Evolutionary conservation across 345 rosid species (phyloP), one percentile per base, ranked within the genome.

Genomic region (Salix udensis): DNA sequence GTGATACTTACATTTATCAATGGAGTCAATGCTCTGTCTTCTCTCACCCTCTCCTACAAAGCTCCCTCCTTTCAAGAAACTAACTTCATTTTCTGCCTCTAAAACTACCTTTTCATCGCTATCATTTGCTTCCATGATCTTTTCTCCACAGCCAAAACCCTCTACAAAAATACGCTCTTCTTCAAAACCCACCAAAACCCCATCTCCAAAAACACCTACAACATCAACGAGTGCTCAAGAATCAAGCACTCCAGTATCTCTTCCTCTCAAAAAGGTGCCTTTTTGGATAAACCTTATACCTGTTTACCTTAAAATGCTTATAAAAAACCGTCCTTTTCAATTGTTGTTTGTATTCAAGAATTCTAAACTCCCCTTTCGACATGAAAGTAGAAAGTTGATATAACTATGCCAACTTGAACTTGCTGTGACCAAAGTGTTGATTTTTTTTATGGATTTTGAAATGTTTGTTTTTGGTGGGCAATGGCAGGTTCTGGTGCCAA

Each of bases 401-500:
- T 46, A 12, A 13, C 50, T 46, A 46, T 46, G 50, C 50, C 50
- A 13, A 46, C 50, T 12, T 13, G 50, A 46, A 46, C 50, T 46
- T 46, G 50, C 16, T 13, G 18, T 44, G 50, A 44, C 16, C 50
- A 46, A 13, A 23, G 4, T 60, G 14, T 37, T 14, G 16, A 48
- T 2, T 26, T 10, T 71, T 36, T 53, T 53, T 34, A 28, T 36
- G 37, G 34, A 15, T 18, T 16, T 48, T 11, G 44, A 70, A 36
- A 13, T 65, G 62, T 44, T 60, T 19, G 55, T 68, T 46, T 48
- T 52, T 67, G 76, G 55, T 85, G 73, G 77, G 81, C 58, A 1
- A 52, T 36, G 72, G 26, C 77, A 95, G 98, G 96, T 91, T 55
- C 86, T 95, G 80, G 87, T 95, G 75, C 98, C 97, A 37, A 86